Conservation (phyloP, 176 grass and related monocot genomes). For the Paspalum vaginatum region DNA sequence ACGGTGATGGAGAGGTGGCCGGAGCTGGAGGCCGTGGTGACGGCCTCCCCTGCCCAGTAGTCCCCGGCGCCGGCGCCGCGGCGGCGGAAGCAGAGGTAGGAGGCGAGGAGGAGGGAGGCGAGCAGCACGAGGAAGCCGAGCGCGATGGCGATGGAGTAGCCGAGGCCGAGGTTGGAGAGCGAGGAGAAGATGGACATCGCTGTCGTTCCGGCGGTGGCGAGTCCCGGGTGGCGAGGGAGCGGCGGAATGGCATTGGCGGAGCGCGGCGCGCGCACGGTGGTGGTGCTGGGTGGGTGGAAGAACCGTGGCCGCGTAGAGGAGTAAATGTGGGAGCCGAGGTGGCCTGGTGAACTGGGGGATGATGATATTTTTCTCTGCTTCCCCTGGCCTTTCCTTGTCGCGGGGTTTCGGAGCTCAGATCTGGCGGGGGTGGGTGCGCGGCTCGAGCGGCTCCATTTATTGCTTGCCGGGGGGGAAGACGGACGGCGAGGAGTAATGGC, state of each 20-base stretch:
- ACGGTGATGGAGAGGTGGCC: conserved; percentile 55
- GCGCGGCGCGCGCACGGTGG: neutral
- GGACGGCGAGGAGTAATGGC: conserved; percentile 48
- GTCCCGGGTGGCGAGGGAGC: conserved; percentile 4
- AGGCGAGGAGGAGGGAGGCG: conserved; percentile 48
- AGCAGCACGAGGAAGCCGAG: conserved; percentile 63
- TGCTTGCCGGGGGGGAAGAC: conserved; percentile 38
- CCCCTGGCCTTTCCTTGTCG: neutral
- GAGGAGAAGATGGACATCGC: conserved; percentile 49
- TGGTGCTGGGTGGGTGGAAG: conserved; percentile 15
- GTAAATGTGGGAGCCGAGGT: conserved; percentile 62
- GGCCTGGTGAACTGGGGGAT: conserved; percentile 42
- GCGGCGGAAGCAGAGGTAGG: conserved; percentile 49
- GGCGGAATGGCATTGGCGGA: conserved; percentile 58
- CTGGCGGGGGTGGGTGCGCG: conserved; percentile 56
- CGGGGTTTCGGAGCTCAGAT: conserved; percentile 29
- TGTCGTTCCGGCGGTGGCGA: neutral
- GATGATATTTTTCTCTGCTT: conserved; percentile 12
- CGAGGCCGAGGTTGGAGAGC: conserved; percentile 57
- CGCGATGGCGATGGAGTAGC: conserved; percentile 69
- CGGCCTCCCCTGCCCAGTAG: conserved; percentile 22
- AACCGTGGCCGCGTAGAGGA: conserved; percentile 21
- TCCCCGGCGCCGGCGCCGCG: neutral
- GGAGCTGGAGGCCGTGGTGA: conserved; percentile 41
- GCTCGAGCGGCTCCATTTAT: conserved; percentile 61